Conservation (phyloP, 1,284 basidiomycete species). For the Peniophora sp. region DNA sequence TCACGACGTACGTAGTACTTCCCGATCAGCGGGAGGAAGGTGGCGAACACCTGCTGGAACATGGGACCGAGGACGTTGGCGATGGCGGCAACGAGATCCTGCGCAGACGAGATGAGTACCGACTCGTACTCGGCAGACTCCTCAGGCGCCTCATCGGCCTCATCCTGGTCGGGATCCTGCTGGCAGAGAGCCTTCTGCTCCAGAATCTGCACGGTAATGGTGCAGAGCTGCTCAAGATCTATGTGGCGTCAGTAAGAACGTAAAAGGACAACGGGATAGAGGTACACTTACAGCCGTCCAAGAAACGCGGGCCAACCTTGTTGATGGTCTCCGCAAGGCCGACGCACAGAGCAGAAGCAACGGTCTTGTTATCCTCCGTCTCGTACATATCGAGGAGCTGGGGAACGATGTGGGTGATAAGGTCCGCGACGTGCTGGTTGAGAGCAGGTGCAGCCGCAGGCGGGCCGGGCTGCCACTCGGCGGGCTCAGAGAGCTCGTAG, state of each 20-base stretch:
- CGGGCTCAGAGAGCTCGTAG: slow-evolving; percentile 81
- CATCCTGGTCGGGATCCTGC: slow-evolving; percentile 93
- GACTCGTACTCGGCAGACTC: slow-evolving; percentile 96
- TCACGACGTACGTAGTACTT: slow-evolving; percentile 80
- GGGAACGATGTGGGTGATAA: slow-evolving; percentile 73
- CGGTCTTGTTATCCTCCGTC: slow-evolving; percentile 97
- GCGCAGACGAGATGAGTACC: slow-evolving; percentile 89
- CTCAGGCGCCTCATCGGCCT: slow-evolving; percentile 71
- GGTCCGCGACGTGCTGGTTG: slow-evolving; percentile 72
- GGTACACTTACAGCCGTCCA: slow-evolving; percentile 55
- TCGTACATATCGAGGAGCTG: slow-evolving; percentile 87
- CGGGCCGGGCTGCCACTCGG: slow-evolving; percentile 78
- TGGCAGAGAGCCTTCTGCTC: slow-evolving; percentile 94
- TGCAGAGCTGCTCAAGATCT: slow-evolving; percentile 80
- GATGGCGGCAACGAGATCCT: slow-evolving; percentile 89
- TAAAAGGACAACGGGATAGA: background rate
- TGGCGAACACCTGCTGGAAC: slow-evolving; percentile 79
- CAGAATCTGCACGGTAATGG: slow-evolving; percentile 76
- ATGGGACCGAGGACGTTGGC: slow-evolving; percentile 81
- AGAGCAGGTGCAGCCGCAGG: slow-evolving; percentile 43
- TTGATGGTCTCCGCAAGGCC: slow-evolving; percentile 87
- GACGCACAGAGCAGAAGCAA: slow-evolving; percentile 81
- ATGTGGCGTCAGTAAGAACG: slow-evolving; percentile 10
- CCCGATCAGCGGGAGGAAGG: slow-evolving; percentile 85
- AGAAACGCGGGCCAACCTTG: slow-evolving; percentile 82